Conservation (phyloP, 2,329 filamentous ascomycete species). For the Microascus cirrosus region DNA sequence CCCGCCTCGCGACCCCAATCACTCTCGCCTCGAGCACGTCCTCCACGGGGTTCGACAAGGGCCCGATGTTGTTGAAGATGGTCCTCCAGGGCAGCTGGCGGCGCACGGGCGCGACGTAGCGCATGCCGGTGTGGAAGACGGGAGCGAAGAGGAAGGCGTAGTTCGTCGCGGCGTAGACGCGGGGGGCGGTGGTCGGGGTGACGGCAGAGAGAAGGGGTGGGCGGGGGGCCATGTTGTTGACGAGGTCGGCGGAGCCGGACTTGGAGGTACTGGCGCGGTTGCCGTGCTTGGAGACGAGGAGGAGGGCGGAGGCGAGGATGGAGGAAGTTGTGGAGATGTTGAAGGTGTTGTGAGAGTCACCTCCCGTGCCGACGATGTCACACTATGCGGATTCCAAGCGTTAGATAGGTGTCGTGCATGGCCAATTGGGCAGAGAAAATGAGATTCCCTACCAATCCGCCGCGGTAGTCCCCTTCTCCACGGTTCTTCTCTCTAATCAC, state of each 20-base stretch:
- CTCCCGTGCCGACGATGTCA: conserved; percentile 95
- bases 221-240: conserved; percentile 62
- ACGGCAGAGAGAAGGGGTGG: conserved; percentile 67
- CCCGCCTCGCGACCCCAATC: conserved; percentile 81
- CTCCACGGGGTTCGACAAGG: conserved; percentile 83
- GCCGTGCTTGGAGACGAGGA: conserved; percentile 88
- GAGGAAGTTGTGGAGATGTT: conserved; percentile 95
- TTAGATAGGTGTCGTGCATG: conserved; percentile 2
- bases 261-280: conserved; percentile 93
- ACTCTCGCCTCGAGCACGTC: conserved; percentile 76
- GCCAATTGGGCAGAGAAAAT: background rate
- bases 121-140: conserved; percentile 93
- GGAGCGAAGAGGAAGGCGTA: conserved; percentile 95
- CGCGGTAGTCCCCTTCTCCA: conserved; percentile 63
- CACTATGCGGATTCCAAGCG: conserved; percentile 36
- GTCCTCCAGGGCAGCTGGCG: conserved; percentile 87
- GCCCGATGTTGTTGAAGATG: conserved; percentile 94
- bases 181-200: conserved; percentile 56
- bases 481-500: conserved; percentile 50
- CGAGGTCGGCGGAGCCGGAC: conserved; percentile 87
- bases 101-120: conserved; percentile 73
- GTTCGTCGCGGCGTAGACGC: conserved; percentile 70
- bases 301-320: conserved; percentile 75
- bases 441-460: conserved; percentile 60
- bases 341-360: conserved; percentile 94